Percentiles rank a stretch among this genome's conserved stretches.
phyloP scores from a whole-genome alignment of 495 filamentous ascomycete species.

The Xylaria bambusicola region DNA sequence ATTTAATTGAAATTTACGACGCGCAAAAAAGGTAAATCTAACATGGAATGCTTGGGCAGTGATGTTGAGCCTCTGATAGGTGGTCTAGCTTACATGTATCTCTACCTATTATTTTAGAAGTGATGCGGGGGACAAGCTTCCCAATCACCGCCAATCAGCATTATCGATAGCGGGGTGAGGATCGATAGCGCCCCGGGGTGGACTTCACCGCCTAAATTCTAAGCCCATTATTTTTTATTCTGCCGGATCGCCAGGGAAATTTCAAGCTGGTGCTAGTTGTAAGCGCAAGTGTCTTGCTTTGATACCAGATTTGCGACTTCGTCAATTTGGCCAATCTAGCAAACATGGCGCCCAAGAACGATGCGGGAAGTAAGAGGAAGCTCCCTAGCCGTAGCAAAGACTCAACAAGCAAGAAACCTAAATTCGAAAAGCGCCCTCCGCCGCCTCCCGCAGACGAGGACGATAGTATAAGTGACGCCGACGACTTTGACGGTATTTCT shows the following conservation, averaged over 20 bases:
- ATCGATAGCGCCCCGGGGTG: background rate
- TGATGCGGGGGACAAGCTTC: background rate
- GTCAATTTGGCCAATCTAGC: background rate
- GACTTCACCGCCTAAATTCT: slow-evolving; percentile 40
- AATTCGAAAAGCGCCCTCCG: slow-evolving; percentile 38
- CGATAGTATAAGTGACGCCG: slow-evolving; percentile 32
- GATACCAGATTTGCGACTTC: background rate
- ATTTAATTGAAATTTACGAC: background rate
- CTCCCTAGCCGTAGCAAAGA: slow-evolving; percentile 39
- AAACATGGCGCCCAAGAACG: slow-evolving; percentile 35
- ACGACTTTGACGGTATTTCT: slow-evolving; percentile 39
- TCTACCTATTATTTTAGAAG: background rate
- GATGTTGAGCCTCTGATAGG: too few relatives aligned
- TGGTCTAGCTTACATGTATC: too few relatives aligned
- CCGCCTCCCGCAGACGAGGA: slow-evolving; percentile 24
- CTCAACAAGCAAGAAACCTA: slow-evolving; percentile 49
- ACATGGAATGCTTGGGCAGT: background rate
- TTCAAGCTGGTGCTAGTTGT: slow-evolving; percentile 6
- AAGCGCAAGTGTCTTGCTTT: slow-evolving; percentile 4
- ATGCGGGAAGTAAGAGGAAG: slow-evolving; percentile 44
- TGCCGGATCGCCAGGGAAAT: slow-evolving; percentile 16
- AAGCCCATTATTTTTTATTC: slow-evolving; percentile 22
- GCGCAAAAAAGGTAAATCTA: background rate
- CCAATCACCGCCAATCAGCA: slow-evolving; percentile 6
- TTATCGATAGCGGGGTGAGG: slow-evolving; percentile 18